These are phyloP conservation scores for Pistacia atlantica DNA, from an alignment of 345 rosid genomes.

Conservation along the genomic window DNA sequence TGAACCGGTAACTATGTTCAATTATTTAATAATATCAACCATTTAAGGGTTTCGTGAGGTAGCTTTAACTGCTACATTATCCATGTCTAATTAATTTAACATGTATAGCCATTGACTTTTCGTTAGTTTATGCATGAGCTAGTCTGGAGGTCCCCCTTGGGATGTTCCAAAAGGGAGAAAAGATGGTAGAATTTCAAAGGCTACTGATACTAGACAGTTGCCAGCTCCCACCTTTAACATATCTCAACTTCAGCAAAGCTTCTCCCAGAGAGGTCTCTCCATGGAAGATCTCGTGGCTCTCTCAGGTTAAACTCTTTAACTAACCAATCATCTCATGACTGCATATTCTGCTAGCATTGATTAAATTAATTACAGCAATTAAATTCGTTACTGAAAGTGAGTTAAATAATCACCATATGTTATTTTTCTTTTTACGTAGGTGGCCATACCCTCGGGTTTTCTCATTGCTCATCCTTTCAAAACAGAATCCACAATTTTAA, in stretches of 20 bases:
- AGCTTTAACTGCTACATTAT: constrained; percentile 3
- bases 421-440: constrained; percentile 32
- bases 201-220: constrained; percentile 71
- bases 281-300: constrained; percentile 69
- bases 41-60: neutral
- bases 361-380: no score
- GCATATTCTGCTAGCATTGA: neutral
- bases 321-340: neutral
- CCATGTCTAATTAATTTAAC: no score
- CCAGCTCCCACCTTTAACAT: constrained; percentile 81
- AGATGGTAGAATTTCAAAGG: constrained; percentile 84
- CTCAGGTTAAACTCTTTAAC: constrained; percentile 48
- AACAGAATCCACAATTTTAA: constrained; percentile 83
- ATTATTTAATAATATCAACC: no score
- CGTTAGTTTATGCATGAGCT: neutral
- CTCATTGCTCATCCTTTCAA: constrained; percentile 88
- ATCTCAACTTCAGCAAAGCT: constrained; percentile 71
- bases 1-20: neutral
- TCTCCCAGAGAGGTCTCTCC: constrained; percentile 81
- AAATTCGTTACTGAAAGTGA: no score
- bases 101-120: no score
- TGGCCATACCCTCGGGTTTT: constrained; percentile 88
- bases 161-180: constrained; percentile 85
- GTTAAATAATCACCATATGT: neutral
- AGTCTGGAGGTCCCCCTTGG: constrained; percentile 96